Evolutionary conservation across 208 protist species (phyloP).

Genomic region (Leishmania turanica): DNA sequence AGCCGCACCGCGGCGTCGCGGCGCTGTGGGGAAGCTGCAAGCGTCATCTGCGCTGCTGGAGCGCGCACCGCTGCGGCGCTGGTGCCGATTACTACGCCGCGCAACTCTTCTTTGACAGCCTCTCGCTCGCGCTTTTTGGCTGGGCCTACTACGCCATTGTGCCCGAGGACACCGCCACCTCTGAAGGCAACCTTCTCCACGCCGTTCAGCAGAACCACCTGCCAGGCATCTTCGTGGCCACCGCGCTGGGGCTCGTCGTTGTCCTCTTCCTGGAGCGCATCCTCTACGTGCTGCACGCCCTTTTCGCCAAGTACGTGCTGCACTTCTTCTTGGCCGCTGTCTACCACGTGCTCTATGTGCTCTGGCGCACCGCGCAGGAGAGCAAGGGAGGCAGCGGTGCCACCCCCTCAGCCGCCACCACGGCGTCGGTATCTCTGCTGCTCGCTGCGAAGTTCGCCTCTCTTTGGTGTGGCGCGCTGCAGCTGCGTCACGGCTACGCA

Average conservation of each 20-base stretch:
- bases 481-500: constrained; percentile 57
- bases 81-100: constrained; percentile 57
- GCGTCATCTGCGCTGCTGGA: constrained; percentile 17
- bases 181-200: constrained; percentile 49
- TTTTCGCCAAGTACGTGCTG: constrained; percentile 40
- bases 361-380: constrained; percentile 29
- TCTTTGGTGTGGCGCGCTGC: constrained; percentile 46
- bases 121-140: constrained; percentile 48
- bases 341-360: constrained; percentile 47
- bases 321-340: constrained; percentile 33
- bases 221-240: constrained; percentile 65
- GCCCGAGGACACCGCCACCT: constrained; percentile 20
- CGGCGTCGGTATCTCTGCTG: constrained; percentile 31
- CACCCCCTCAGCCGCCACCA: constrained; percentile 7
- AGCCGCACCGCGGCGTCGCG: neutral
- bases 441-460: constrained; percentile 49
- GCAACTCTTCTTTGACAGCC: constrained; percentile 47
- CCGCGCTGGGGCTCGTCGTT: constrained; percentile 52
- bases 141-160: constrained; percentile 57
- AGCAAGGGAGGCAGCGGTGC: neutral
- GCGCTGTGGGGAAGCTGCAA: constrained; percentile 4
- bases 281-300: constrained; percentile 58
- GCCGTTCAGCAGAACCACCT: constrained; percentile 72
- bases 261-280: constrained; percentile 65
- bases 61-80: constrained; percentile 41